Base-by-base conservation (phyloP, 306 rosid genomes). In the Cajanus cajan region DNA sequence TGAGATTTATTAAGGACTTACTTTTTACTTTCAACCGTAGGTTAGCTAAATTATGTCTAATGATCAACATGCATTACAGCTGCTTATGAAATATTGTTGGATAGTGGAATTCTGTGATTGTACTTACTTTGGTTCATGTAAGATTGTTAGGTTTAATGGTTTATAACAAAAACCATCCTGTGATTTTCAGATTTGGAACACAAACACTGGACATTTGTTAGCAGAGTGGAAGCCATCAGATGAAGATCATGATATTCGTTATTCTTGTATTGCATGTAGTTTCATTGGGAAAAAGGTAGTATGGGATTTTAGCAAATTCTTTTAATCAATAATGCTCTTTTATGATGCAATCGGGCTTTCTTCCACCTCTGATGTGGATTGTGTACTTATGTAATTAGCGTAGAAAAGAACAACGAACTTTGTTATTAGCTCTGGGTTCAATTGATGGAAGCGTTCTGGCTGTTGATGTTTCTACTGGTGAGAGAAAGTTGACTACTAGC, bases 181-280 rank as follows among this genome's bases (percentile, higher is more conserved):
- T 64, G 21, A 71, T 80, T 58, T 81, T 82, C 88, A 89, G 92
- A 81, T 89, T 78, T 89, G 90, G 92, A 86, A 84, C 83, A 84
- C 89, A 66, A 36, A 45, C 51, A 74, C 55, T 74, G 89, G 87
- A 50, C 47, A 71, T 70, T 82, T 86, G 78, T 73, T 89, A 59
- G 86, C 86, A 0, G 85, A 86, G 59, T 86, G 90, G 87, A 89
- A 82, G 79, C 79, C 77, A 36, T 62, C 74, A 0, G 85, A 84
- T 78, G 90, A 55, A 80, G 85, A 89, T 78, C 19, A 48, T 25
- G 85, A 82, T 71, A 55, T 13, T 63, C 15, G 1, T 13, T 86
- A 80, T 79, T 89, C 92, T 63, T 82, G 89, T 80, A 74, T 87
- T 68, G 86, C 90, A 14, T 89, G 82, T 78, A 82, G 87, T 80